Evolutionary conservation across 1,284 basidiomycete species (phyloP).

Genomic region (Ceraceosorus guamensis): DNA sequence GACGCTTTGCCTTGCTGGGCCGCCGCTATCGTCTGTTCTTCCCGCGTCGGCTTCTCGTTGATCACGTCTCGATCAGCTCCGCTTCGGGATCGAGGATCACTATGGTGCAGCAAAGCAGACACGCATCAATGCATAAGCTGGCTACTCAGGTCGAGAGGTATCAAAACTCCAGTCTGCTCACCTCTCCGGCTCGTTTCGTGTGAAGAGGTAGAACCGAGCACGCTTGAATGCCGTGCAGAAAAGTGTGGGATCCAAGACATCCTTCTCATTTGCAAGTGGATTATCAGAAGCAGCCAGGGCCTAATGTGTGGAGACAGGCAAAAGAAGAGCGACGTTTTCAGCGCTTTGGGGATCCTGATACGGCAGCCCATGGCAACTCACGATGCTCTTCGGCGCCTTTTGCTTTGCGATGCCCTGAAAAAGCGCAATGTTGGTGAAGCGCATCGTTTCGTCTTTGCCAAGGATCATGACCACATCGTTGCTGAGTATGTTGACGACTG

Average conservation of each 20-base stretch:
- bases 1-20: neutral
- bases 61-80: conserved; percentile 90
- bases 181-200: conserved; percentile 76
- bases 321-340: neutral
- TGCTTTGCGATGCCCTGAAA: conserved; percentile 91
- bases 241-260: conserved; percentile 81
- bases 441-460: conserved; percentile 87
- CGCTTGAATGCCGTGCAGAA: conserved; percentile 90
- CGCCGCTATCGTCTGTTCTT: conserved; percentile 82
- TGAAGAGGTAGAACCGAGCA: conserved; percentile 94
- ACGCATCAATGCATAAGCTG: neutral
- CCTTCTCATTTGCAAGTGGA: conserved; percentile 60
- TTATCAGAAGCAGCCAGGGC: conserved; percentile 94
- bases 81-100: conserved; percentile 50
- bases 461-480: conserved; percentile 83
- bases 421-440: conserved; percentile 78
- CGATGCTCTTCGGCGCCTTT: conserved; percentile 71
- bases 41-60: conserved; percentile 93
- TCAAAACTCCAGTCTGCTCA: conserved; percentile 50
- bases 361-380: conserved; percentile 49
- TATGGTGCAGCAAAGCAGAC: conserved; percentile 3
- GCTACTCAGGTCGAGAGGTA: conserved; percentile 3
- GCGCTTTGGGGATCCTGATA: neutral
- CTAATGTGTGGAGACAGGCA: conserved; percentile 47
- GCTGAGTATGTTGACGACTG: conserved; percentile 88